Evolutionary conservation across 371 early-diverging fungal genomes (phyloP).

Genomic region (Rhizopus delemar): DNA sequence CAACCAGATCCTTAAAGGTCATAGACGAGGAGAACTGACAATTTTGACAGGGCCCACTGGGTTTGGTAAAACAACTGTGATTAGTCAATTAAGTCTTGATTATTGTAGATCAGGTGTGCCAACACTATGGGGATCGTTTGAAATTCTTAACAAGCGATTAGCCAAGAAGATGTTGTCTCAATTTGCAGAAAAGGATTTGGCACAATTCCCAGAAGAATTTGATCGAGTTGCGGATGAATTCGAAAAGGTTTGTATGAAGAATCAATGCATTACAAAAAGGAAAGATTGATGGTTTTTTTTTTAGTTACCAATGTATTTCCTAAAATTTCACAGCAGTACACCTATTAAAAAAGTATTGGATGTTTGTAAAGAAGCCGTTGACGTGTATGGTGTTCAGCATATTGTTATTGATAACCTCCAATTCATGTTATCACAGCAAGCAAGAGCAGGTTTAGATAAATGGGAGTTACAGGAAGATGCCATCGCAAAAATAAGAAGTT

Average conservation of each 20-base stretch:
- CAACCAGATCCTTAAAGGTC: constrained; percentile 70
- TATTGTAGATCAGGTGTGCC: constrained; percentile 73
- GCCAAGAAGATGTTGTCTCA: constrained; percentile 77
- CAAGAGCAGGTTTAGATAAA: constrained; percentile 55
- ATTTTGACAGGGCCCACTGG: constrained; percentile 79
- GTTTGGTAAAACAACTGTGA: constrained; percentile 76
- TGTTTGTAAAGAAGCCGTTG: constrained; percentile 73
- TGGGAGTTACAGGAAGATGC: constrained; percentile 78
- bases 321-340: constrained; percentile 80
- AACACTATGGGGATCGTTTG: constrained; percentile 83
- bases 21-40: constrained; percentile 75
- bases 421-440: constrained; percentile 79
- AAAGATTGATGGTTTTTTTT: background rate
- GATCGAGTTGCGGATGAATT: constrained; percentile 63
- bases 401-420: constrained; percentile 79
- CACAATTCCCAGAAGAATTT: constrained; percentile 49
- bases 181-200: constrained; percentile 61
- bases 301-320: constrained; percentile 73
- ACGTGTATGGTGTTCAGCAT: constrained; percentile 74
- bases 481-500: constrained; percentile 63
- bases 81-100: constrained; percentile 74
- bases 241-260: constrained; percentile 48
- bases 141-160: constrained; percentile 71
- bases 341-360: constrained; percentile 63
- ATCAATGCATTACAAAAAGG: background rate